These are phyloP conservation scores for Cenchrus fungigraminus DNA, from an alignment of 176 grass and related monocot species.

Conservation along the genomic window DNA sequence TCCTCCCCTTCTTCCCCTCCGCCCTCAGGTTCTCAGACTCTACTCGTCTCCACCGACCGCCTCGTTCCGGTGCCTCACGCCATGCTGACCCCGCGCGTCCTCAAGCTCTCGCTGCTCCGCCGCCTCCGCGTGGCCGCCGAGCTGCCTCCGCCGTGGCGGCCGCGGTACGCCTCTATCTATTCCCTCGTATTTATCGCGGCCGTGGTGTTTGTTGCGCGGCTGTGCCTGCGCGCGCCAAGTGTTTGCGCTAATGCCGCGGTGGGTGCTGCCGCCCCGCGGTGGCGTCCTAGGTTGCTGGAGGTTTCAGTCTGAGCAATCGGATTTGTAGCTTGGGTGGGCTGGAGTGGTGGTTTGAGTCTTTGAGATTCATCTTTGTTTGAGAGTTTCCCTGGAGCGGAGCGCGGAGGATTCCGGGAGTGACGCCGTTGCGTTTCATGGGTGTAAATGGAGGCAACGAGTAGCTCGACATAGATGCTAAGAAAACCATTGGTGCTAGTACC, in stretches of 20 bases:
- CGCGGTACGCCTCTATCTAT: conserved; percentile 20
- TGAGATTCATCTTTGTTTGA: background rate
- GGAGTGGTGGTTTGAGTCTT: background rate
- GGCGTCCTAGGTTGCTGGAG: background rate
- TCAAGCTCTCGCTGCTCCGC: conserved; percentile 48
- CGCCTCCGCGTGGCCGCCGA: conserved; percentile 32
- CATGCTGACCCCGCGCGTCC: conserved; percentile 49
- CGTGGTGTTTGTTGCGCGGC: background rate
- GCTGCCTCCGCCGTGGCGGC: conserved; percentile 1
- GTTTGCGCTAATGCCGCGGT: conserved; percentile 41
- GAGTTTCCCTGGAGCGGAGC: background rate
- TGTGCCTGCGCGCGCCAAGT: conserved; percentile 21
- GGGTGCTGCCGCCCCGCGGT: background rate
- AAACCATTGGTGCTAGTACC: background rate
- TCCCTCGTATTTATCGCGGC: background rate
- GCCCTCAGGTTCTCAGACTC: too few relatives aligned
- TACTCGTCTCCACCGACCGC: background rate
- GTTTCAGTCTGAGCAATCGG: background rate
- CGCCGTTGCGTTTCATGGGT: background rate
- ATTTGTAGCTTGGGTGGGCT: background rate
- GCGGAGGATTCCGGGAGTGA: background rate
- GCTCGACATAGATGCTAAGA: background rate
- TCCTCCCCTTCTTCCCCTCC: background rate
- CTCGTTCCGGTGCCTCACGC: conserved; percentile 11
- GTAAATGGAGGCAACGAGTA: background rate